phyloP scores from a whole-genome alignment of 805 yeast species.

The Yamadazyma tumulicola region DNA sequence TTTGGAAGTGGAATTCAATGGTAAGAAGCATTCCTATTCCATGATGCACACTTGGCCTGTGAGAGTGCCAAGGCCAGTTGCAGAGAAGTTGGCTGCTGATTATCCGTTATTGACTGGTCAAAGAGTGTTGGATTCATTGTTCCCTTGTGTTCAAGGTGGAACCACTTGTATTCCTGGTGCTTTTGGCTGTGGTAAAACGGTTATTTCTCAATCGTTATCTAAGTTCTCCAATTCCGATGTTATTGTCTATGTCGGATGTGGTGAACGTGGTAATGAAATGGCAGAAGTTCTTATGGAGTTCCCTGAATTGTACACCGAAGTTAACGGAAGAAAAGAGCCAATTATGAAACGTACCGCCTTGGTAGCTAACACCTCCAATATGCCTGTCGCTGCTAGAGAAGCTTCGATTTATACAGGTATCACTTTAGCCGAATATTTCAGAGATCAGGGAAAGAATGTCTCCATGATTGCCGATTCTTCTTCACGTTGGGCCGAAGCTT shows the following conservation, averaged over 20 bases:
- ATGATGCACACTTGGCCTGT: conserved; percentile 99
- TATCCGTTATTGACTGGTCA: conserved; percentile 97
- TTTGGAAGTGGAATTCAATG: conserved; percentile 93
- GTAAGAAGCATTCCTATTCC: conserved; percentile 71
- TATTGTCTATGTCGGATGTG: conserved; percentile 92
- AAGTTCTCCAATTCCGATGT: conserved; percentile 97
- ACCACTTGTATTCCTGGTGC: conserved; percentile 99
- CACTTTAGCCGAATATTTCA: conserved; percentile 97
- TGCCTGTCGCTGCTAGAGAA: conserved; percentile 99
- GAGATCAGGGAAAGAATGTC: conserved; percentile 99
- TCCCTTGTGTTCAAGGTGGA: conserved; percentile 99
- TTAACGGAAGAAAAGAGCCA: conserved; percentile 92
- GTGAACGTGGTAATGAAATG: conserved; percentile 99
- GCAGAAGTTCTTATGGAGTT: conserved; percentile 99
- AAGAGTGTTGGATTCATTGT: conserved; percentile 94
- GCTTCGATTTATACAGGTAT: conserved; percentile 99
- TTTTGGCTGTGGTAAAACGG: conserved; percentile 99
- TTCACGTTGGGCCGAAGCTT: conserved; percentile 99
- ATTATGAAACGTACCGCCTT: conserved; percentile 99
- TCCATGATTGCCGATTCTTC: conserved; percentile 99
- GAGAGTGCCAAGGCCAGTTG: conserved; percentile 98
- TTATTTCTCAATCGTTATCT: conserved; percentile 94
- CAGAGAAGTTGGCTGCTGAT: conserved; percentile 90
- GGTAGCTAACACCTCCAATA: conserved; percentile 97
- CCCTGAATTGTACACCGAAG: conserved; percentile 93